Evolutionary conservation across 306 rosid genomes (phyloP).

Genomic region (Cucurbita argyrosperma): DNA sequence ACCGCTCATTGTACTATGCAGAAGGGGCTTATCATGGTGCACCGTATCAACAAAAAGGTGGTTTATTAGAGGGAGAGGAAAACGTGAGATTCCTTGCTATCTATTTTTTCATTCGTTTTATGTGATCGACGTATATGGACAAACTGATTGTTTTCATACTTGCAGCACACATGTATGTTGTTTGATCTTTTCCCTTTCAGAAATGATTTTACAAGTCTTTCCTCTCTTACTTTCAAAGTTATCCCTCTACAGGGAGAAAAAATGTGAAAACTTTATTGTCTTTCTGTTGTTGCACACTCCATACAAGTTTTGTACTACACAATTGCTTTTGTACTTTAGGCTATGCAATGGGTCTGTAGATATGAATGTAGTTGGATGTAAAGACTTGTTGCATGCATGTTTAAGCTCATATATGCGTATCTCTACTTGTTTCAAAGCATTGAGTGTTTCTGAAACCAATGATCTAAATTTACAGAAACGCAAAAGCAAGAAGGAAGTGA

Average conservation of each 20-base stretch:
- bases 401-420: not conserved
- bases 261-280: not conserved
- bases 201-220: not conserved
- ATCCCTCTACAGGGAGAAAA: not conserved
- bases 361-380: not conserved
- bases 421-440: not conserved
- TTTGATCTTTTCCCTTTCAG: not conserved
- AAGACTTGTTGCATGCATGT: not conserved
- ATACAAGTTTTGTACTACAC: not conserved
- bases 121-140: not conserved
- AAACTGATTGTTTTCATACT: not conserved
- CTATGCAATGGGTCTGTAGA: not conserved
- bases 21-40: conserved; percentile 1
- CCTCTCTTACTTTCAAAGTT: not conserved
- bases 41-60: conserved; percentile 16
- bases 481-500: conserved; percentile 82
- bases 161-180: not conserved
- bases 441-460: not conserved
- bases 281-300: not conserved
- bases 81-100: conserved; percentile 21
- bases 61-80: conserved; percentile 30
- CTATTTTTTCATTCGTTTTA: not conserved
- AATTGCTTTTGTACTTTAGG: not conserved
- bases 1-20: not conserved
- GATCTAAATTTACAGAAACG: conserved; percentile 36